Evolutionary conservation across 768 basidiomycete genomes (phyloP), one percentile per base, ranked within the genome.

Genomic region (Lentinula aciculospora): DNA sequence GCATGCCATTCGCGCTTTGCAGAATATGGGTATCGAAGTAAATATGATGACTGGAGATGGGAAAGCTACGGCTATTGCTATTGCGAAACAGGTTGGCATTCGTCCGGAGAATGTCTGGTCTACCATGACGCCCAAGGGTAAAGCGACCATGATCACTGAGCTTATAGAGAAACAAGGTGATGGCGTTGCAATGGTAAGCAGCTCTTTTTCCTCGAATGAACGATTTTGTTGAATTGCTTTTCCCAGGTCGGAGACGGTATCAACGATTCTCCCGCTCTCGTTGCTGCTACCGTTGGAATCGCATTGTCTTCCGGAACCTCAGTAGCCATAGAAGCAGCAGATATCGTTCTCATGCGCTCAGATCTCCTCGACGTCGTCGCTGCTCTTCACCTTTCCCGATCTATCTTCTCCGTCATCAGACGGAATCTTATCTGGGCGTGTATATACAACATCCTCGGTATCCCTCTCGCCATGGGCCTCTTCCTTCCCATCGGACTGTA

Each of bases 331-430:
- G 97, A 98, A 76, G 97, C 97, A 0, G 97, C 97, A 13, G 97
- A 98, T 71, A 88, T 98, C 58, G 95, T 99, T 17, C 85, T 99
- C 59, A 98, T 98, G 92, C 89, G 92, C 53, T 92, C 93, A 1
- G 95, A 99, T 67, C 82, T 98, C 3, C 81, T 98, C 50, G 97
- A 99, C 68, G 97, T 99, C 56, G 96, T 98, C 59, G 96, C 97
- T 2, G 94, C 96, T 6, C 84, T 99, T 19, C 83, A 97, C 68
- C 87, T 99, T 40, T 92, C 95, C 2, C 84, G 84, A 54, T 75
- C 80, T 40, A 98, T 99, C 67, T 97, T 98, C 74, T 69, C 80
- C 21, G 91, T 93, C 57, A 98, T 99, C 72, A 84, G 82, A 48
- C 85, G 94, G 47, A 99, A 98, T 72, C 85, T 99, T 49, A 69